A percentile compares a stretch with the other conserved stretches of the same genome.
These are phyloP conservation scores for Metschnikowia cerradonensis DNA, from an alignment of 805 yeast genomes.

Conservation along the genomic window DNA sequence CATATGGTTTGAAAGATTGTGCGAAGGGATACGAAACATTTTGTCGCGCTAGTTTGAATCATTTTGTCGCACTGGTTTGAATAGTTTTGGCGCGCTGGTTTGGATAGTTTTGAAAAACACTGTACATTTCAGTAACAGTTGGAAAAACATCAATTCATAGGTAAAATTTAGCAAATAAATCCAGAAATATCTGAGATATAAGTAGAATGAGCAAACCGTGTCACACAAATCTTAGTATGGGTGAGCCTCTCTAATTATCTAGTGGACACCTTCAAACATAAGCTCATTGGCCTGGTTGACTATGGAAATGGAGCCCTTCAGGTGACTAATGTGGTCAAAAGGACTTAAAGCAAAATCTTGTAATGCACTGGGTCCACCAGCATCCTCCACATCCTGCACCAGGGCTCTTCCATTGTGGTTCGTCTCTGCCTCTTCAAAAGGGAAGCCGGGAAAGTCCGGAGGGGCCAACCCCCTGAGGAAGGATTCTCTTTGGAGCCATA, in stretches of 20 bases:
- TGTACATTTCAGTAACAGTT: too few species aligned
- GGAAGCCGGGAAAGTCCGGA: constrained; percentile 28
- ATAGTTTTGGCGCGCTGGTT: too few species aligned
- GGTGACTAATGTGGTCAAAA: constrained; percentile 8
- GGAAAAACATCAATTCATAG: too few species aligned
- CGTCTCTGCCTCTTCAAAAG: constrained; percentile 18
- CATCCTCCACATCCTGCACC: constrained; percentile 15
- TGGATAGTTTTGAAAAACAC: too few species aligned
- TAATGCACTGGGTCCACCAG: constrained; percentile 19
- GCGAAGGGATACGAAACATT: too few species aligned
- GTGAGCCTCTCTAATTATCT: neutral
- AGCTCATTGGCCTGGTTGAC: constrained; percentile 5
- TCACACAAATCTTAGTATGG: neutral
- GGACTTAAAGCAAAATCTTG: constrained; percentile 18
- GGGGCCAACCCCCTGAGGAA: constrained; percentile 19
- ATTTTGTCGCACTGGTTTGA: too few species aligned
- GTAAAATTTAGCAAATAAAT: too few species aligned
- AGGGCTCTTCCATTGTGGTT: constrained; percentile 20
- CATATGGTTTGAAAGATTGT: too few species aligned
- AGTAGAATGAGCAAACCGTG: too few species aligned
- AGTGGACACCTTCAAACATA: constrained; percentile 1
- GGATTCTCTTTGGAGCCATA: constrained; percentile 19
- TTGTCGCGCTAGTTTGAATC: too few species aligned
- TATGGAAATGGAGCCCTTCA: constrained; percentile 5
- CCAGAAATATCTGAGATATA: too few species aligned